Base-by-base conservation (phyloP, 2,329 filamentous ascomycete genomes). In the Zarea fungicola region DNA sequence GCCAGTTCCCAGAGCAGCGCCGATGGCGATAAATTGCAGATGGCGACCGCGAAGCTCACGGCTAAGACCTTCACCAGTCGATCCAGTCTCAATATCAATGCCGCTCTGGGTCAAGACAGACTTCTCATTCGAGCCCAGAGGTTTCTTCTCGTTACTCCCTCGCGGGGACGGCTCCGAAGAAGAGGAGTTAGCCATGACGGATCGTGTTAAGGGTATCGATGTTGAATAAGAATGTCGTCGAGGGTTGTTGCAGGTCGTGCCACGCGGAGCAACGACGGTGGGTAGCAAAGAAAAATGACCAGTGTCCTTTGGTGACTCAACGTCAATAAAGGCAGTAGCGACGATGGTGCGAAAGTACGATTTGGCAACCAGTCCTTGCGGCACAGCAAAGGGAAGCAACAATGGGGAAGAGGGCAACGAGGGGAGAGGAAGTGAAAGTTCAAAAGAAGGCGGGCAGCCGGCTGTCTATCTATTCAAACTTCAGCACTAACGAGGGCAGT, bases 1-100 rank as follows among this genome's bases (percentile, higher is more conserved):
- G 54, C 85, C 85, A 2, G 85, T 89, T 47, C 85, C 85, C 57
- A 89, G 83, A 13, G 84, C 87, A 46, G 81, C 82, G 26, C 73
- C 73, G 21, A 76, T 73, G 53, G 73, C 73, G 49, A 76, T 74
- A 62, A 76, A 76, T 55, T 75, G 71, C 40, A 76, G 61, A 50
- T 76, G 73, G 32, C 69, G 66, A 34, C 65, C 60, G 42, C 57
- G 52, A 34, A 72, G 62, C 50, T 62, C 58, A 6, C 69, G 61
- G 49, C 70, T 65, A 29, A 72, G 62, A 32, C 65, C 64, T 39
- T 60, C 55, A 34, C 65, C 63, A 3, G 54, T 44, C 31, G 58
- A 53, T 46, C 64, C 68, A 3, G 61, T 56, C 60, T 70, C 68
- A 55, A 70, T 54, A 54, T 71, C 69, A 7, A 39, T 21, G 9